Evolutionary conservation across 345 rosid species (phyloP).

Genomic region (Eucalyptus grandis): DNA sequence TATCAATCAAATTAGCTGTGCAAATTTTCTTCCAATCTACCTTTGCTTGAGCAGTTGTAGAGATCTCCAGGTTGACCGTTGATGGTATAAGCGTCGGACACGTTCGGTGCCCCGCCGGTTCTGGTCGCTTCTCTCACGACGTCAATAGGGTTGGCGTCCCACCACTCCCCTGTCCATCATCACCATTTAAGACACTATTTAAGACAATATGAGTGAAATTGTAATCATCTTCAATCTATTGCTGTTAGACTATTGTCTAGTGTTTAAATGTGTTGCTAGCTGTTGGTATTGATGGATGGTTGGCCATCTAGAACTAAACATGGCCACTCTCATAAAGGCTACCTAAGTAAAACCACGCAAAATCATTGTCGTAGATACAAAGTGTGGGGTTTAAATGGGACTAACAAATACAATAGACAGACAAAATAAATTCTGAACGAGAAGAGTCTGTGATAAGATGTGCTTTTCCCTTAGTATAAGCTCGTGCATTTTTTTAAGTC

Average conservation of each 20-base stretch:
- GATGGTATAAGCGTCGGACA: conserved; percentile 76
- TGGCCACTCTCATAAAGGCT: background rate
- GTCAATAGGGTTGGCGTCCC: conserved; percentile 80
- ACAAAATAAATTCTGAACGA: background rate
- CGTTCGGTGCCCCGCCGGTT: conserved; percentile 71
- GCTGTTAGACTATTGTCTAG: background rate
- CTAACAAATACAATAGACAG: background rate
- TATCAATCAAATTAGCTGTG: background rate
- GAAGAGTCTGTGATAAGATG: background rate
- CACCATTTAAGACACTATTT: background rate
- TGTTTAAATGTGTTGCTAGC: background rate
- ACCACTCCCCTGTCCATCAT: conserved; percentile 73
- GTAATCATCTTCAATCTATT: background rate
- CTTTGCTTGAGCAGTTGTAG: conserved; percentile 72
- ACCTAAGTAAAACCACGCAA: background rate
- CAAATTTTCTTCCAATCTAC: conserved; percentile 8
- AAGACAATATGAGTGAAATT: background rate
- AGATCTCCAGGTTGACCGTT: conserved; percentile 97
- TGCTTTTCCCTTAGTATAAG: background rate
- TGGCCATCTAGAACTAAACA: background rate
- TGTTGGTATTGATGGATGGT: background rate
- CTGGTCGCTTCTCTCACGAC: conserved; percentile 51
- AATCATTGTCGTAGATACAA: background rate
- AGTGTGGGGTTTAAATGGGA: background rate
- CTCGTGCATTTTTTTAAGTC: background rate